These are phyloP conservation scores for Clarireedia sp. DNA, from an alignment of 2,329 filamentous ascomycete genomes.

Conservation along the genomic window DNA sequence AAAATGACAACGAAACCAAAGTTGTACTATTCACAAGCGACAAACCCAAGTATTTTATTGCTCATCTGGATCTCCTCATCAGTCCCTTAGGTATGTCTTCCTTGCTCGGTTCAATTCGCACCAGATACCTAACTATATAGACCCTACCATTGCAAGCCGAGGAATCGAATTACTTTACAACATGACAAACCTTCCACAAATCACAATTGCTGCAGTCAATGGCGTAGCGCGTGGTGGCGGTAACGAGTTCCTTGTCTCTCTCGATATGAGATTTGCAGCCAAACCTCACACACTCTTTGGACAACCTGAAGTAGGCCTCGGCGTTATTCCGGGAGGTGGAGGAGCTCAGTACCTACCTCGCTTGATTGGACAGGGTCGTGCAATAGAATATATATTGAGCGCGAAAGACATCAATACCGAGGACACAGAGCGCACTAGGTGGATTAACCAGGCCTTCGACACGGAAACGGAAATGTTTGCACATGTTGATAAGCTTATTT, in stretches of 20 bases:
- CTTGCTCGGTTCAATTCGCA: background rate
- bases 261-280: constrained; percentile 13
- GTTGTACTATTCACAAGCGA: background rate
- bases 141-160: background rate
- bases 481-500: background rate
- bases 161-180: background rate
- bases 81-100: background rate
- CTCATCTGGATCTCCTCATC: background rate
- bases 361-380: background rate
- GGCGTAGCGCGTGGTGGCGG: constrained; percentile 8
- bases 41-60: background rate
- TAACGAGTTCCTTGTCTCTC: constrained; percentile 6
- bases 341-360: background rate
- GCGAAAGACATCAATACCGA: background rate
- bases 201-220: constrained; percentile 11
- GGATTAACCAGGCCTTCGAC: background rate
- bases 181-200: background rate
- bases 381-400: background rate
- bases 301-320: background rate
- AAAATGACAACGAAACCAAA: background rate
- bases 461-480: background rate
- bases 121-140: background rate
- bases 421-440: background rate
- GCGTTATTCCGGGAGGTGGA: background rate
- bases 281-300: background rate